Conservation (phyloP, 2,329 filamentous ascomycete genomes). For the Microthyrium microscopicum region DNA sequence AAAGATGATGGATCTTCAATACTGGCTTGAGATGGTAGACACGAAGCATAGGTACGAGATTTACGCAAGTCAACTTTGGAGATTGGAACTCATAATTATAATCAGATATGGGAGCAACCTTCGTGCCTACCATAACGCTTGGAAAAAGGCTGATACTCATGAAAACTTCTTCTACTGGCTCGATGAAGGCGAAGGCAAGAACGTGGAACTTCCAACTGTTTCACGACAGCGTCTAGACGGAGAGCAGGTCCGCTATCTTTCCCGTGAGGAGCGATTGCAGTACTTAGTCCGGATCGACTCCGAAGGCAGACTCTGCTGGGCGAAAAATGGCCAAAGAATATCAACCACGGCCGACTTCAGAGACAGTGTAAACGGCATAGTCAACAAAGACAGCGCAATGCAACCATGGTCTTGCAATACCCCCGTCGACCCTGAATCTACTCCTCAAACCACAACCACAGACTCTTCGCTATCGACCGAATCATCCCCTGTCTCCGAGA, state of each 20-base stretch:
- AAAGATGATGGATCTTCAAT: constrained; percentile 69
- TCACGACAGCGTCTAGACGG: constrained; percentile 58
- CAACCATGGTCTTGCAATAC: constrained; percentile 24
- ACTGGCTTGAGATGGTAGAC: constrained; percentile 76
- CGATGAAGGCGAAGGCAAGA: constrained; percentile 60
- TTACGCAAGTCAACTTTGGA: too few species aligned
- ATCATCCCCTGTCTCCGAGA: constrained; percentile 23
- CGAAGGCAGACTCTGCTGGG: constrained; percentile 68
- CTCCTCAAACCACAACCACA: not conserved
- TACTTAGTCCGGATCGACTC: constrained; percentile 65
- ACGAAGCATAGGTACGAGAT: constrained; percentile 74
- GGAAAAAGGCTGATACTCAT: constrained; percentile 59
- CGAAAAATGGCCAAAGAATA: constrained; percentile 62
- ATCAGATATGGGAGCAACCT: constrained; percentile 75
- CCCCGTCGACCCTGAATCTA: constrained; percentile 12
- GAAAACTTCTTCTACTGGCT: constrained; percentile 95
- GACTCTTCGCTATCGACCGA: constrained; percentile 5
- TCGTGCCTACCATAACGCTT: constrained; percentile 64
- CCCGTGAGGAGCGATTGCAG: constrained; percentile 60
- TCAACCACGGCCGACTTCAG: constrained; percentile 60
- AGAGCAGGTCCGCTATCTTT: constrained; percentile 71
- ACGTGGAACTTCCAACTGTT: constrained; percentile 53
- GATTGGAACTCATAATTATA: too few species aligned
- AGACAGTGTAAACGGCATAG: constrained; percentile 56
- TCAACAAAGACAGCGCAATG: constrained; percentile 23